Evolutionary conservation across 2,329 filamentous ascomycete genomes (phyloP).

Genomic region (Grosmannia serpens): DNA sequence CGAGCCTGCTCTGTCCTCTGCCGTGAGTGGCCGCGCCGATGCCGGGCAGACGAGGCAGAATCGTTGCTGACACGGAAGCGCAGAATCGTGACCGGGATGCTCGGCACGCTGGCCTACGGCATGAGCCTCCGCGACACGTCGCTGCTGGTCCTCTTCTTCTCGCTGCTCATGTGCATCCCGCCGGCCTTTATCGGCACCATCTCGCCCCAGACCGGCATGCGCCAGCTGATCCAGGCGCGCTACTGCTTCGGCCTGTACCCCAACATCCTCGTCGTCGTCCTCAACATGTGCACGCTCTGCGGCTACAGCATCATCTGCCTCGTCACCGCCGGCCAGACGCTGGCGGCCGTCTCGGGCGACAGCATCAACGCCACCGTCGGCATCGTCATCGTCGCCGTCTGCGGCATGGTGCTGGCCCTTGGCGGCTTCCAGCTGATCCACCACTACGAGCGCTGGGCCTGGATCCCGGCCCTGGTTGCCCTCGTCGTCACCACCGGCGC

Average conservation of each 20-base stretch:
- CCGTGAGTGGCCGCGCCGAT: slow-evolving; percentile 19
- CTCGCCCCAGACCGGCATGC: slow-evolving; percentile 50
- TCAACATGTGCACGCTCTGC: slow-evolving; percentile 51
- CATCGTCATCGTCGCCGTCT: slow-evolving; percentile 39
- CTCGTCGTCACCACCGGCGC: slow-evolving; percentile 9
- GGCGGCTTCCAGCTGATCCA: slow-evolving; percentile 13
- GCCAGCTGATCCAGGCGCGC: slow-evolving; percentile 54
- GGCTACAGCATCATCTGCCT: slow-evolving; percentile 52
- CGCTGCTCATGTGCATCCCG: slow-evolving; percentile 38
- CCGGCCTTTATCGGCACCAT: slow-evolving; percentile 47
- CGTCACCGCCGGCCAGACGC: slow-evolving; percentile 48
- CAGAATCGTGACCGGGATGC: slow-evolving; percentile 49
- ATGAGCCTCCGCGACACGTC: slow-evolving; percentile 37
- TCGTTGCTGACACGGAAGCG: neutral
- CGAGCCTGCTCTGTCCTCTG: slow-evolving; percentile 34
- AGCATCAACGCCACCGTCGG: slow-evolving; percentile 40
- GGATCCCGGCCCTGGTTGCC: slow-evolving; percentile 11
- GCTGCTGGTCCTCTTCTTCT: slow-evolving; percentile 53
- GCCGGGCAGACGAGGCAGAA: neutral
- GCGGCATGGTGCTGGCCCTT: slow-evolving; percentile 11
- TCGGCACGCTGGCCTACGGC: slow-evolving; percentile 40
- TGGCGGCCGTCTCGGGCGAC: slow-evolving; percentile 40
- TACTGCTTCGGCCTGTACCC: slow-evolving; percentile 40
- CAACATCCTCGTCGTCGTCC: slow-evolving; percentile 42
- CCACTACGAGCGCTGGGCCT: slow-evolving; percentile 12